phyloP scores from a whole-genome alignment of 495 filamentous ascomycete species.

The Ascodesmis nigricans region DNA sequence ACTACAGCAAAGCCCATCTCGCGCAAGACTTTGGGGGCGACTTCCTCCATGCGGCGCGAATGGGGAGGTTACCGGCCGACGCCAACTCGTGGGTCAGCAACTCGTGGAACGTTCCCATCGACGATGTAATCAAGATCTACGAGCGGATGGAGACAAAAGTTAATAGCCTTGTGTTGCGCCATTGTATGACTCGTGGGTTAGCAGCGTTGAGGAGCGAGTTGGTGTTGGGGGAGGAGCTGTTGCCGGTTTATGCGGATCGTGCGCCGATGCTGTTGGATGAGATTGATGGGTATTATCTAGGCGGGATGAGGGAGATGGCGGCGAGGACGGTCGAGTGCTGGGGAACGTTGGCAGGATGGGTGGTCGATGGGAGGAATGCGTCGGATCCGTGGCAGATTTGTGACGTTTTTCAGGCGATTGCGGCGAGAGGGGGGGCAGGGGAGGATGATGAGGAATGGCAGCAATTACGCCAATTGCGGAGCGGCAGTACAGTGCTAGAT shows the following conservation, averaged over 20 bases:
- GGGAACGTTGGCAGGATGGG: slow-evolving; percentile 17
- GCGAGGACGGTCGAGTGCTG: slow-evolving; percentile 17
- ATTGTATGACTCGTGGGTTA: slow-evolving; percentile 15
- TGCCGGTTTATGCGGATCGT: slow-evolving; percentile 5
- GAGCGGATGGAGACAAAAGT: slow-evolving; percentile 10
- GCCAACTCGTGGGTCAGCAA: slow-evolving; percentile 9
- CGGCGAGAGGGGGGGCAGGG: slow-evolving; percentile 14
- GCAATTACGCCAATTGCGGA: neutral
- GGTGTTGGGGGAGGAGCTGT: neutral
- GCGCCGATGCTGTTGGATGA: slow-evolving; percentile 16
- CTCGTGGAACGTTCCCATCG: slow-evolving; percentile 14
- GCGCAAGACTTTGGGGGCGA: slow-evolving; percentile 17
- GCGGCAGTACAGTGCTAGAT: neutral
- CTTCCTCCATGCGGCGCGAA: slow-evolving; percentile 10
- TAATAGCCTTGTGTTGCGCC: slow-evolving; percentile 9
- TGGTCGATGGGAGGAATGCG: slow-evolving; percentile 13
- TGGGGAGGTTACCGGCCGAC: slow-evolving; percentile 8
- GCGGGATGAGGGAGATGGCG: slow-evolving; percentile 19
- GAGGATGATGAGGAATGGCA: neutral
- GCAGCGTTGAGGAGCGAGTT: slow-evolving; percentile 16
- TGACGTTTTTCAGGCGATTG: slow-evolving; percentile 20
- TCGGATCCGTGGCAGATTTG: slow-evolving; percentile 15
- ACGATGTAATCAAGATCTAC: slow-evolving; percentile 16
- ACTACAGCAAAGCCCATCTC: slow-evolving; percentile 9
- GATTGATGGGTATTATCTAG: slow-evolving; percentile 18